Evolutionary conservation across 1,284 basidiomycete species (phyloP), one percentile per base, ranked within the genome.

Genomic region (Ganoderma multipileum): DNA sequence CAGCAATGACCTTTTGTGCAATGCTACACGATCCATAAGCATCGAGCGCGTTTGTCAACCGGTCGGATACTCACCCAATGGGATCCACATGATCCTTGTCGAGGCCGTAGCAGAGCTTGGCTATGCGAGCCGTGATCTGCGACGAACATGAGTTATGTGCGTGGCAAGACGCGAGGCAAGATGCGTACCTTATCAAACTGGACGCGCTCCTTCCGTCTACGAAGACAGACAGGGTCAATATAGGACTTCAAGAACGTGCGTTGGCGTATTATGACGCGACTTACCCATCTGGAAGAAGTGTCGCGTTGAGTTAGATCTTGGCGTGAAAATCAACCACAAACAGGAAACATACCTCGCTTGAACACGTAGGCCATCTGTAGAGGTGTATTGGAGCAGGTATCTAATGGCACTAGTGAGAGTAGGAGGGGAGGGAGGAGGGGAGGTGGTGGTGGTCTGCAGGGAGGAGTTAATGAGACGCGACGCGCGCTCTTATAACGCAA

Each of bases 51-150:
- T 3, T 23, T 1, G 11, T 36, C 23, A 14, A 68, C 28, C 16
- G 11, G 7, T 4, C 42, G 57, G 28, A 3, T 23, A 52, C 92
- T 71, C 76, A 95, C 92, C 98, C 95, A 68, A 98, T 95, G 16
- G 98, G 94, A 79, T 98, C 95, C 62, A 99, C 92, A 76, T 95
- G 95, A 79, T 96, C 92, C 75, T 89, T 86, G 81, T 99, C 97
- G 41, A 99, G 91, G 71, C 97, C 97, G 80, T 99, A 99, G 77
- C 96, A 98, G 28, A 99, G 91, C 85, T 99, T 99, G 80, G 92
- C 91, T 78, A 99, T 94, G 76, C 97, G 86, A 41, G 94, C 91
- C 6, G 95, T 96, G 80, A 96, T 96, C 93, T 95, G 72, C 23
- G 16, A 64, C 47, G 7, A 65, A 44, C 72, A 64, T 64, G 65